phyloP scores from a whole-genome alignment of 208 protist species.

The Vickermania ingenoplastis region DNA sequence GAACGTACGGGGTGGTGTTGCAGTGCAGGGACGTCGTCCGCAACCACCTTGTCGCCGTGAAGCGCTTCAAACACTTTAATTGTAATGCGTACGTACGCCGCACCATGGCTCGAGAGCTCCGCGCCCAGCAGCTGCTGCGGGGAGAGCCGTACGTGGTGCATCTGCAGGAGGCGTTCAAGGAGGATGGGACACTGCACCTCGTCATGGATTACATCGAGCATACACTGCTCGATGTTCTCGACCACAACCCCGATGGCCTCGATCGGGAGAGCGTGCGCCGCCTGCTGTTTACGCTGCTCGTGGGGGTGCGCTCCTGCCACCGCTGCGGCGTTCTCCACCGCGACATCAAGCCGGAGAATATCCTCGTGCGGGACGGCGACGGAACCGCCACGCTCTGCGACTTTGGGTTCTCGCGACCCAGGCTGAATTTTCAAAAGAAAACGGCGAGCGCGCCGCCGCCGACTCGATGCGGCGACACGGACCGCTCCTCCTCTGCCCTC shows the following conservation, averaged over 20 bases:
- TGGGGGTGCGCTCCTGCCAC: conserved; percentile 87
- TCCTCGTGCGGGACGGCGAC: conserved; percentile 53
- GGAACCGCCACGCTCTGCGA: conserved; percentile 68
- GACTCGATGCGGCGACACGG: not conserved
- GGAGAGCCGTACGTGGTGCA: conserved; percentile 88
- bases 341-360: conserved; percentile 91
- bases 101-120: conserved; percentile 89
- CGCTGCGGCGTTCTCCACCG: conserved; percentile 85
- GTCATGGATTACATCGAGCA: conserved; percentile 91
- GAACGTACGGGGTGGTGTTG: conserved; percentile 91
- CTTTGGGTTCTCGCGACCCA: conserved; percentile 81
- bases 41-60: conserved; percentile 84
- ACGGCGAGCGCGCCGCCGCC: not conserved
- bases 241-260: conserved; percentile 44
- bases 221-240: conserved; percentile 87
- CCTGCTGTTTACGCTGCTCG: conserved; percentile 85
- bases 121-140: conserved; percentile 80
- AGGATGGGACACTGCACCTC: conserved; percentile 84
- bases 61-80: conserved; percentile 92
- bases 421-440: not conserved
- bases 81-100: conserved; percentile 79
- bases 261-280: conserved; percentile 27
- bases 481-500: conserved; percentile 5
- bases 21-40: conserved; percentile 83
- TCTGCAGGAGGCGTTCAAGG: conserved; percentile 77